Conservation (phyloP, 768 basidiomycete species). For the Lactarius psammicola region DNA sequence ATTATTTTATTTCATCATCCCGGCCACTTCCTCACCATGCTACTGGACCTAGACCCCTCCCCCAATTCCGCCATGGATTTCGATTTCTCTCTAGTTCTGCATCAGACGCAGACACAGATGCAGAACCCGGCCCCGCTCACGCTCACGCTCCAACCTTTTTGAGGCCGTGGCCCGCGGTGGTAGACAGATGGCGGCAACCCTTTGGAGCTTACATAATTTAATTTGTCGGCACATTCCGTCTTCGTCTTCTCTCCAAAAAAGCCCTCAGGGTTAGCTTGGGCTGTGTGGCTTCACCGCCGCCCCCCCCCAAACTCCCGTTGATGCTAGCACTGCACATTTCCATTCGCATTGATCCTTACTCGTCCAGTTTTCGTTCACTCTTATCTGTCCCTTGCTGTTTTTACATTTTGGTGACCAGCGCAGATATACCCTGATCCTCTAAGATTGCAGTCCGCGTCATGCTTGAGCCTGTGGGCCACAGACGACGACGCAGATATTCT, state of each 20-base stretch:
- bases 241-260: constrained; percentile 4
- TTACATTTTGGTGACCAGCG: constrained; percentile 1
- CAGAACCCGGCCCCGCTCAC: background rate
- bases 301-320: constrained; percentile 12
- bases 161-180: constrained; percentile 19
- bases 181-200: background rate
- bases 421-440: background rate
- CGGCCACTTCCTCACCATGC: background rate
- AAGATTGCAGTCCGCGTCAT: background rate
- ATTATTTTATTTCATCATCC: constrained; percentile 1
- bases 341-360: constrained; percentile 5
- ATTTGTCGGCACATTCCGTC: constrained; percentile 20
- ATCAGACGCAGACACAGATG: background rate
- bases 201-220: constrained; percentile 13
- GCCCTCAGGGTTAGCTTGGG: constrained; percentile 2
- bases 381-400: background rate
- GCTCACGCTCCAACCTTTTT: background rate
- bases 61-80: constrained; percentile 5
- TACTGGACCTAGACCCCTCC: constrained; percentile 2
- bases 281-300: constrained; percentile 5
- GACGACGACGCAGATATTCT: background rate
- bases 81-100: background rate
- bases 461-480: background rate
- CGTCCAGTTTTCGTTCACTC: background rate
- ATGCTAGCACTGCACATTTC: constrained; percentile 6